Percentiles rank a stretch among this genome's conserved stretches.
These are phyloP conservation scores for Fusarium albosuccineum DNA, from an alignment of 2,329 filamentous ascomycete species.

Conservation along the genomic window DNA sequence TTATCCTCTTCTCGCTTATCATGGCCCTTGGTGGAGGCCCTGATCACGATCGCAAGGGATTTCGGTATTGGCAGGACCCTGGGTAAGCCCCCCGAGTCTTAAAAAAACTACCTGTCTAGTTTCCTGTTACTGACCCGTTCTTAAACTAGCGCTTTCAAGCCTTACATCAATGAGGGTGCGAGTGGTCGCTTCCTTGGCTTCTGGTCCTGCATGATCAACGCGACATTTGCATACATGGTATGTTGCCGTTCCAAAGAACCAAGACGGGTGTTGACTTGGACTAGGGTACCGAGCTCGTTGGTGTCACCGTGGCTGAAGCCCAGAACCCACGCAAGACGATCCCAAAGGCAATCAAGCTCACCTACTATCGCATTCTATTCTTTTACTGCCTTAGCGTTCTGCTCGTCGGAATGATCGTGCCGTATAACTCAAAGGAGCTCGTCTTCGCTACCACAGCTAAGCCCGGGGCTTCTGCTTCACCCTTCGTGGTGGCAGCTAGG, in stretches of 20 bases:
- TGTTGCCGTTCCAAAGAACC: too few species aligned
- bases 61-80: slow-evolving; percentile 59
- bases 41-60: slow-evolving; percentile 54
- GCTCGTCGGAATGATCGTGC: background rate
- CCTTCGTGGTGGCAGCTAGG: slow-evolving; percentile 43
- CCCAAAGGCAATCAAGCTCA: background rate
- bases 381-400: background rate
- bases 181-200: slow-evolving; percentile 56
- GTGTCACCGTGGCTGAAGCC: background rate
- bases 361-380: background rate
- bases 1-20: slow-evolving; percentile 49
- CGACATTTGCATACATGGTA: slow-evolving; percentile 52
- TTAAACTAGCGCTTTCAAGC: slow-evolving; percentile 50
- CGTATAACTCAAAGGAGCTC: background rate
- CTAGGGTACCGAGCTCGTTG: background rate
- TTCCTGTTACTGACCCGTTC: too few species aligned
- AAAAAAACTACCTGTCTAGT: too few species aligned
- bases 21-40: slow-evolving; percentile 57
- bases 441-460: background rate
- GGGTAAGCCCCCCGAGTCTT: slow-evolving; percentile 37
- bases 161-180: slow-evolving; percentile 50
- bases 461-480: slow-evolving; percentile 30
- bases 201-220: slow-evolving; percentile 55
- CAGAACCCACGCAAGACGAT: background rate
- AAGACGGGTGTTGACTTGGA: too few species aligned